phyloP scores from a whole-genome alignment of 2,329 filamentous ascomycete species.

The Monosporascus sp. region DNA sequence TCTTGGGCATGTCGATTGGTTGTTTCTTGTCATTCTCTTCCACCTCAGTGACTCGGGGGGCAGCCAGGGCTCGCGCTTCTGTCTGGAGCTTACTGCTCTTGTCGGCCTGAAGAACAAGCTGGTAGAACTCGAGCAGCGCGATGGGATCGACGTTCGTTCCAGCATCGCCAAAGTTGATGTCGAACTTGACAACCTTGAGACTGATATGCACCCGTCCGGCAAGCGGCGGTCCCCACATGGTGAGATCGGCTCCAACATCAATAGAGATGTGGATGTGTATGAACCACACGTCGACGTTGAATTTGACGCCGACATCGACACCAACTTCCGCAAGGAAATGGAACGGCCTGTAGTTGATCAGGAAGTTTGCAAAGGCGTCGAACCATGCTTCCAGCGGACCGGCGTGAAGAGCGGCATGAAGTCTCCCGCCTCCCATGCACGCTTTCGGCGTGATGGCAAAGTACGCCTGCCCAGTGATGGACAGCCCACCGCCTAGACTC shows the following conservation, averaged over 20 bases:
- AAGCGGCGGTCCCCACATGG: conserved; percentile 24
- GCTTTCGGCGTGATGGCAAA: conserved; percentile 40
- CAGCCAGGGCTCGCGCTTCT: too few relatives aligned
- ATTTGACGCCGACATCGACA: conserved; percentile 22
- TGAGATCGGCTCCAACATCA: conserved; percentile 22
- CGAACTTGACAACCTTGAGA: conserved; percentile 24
- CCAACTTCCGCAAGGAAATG: conserved; percentile 25
- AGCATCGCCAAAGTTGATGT: conserved; percentile 17
- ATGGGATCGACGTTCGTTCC: too few relatives aligned
- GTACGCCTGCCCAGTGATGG: conserved; percentile 35
- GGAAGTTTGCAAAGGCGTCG: conserved; percentile 34
- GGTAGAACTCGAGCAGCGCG: too few relatives aligned
- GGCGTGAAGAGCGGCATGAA: conserved; percentile 19
- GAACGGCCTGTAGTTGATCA: conserved; percentile 36
- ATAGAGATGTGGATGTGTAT: conserved; percentile 19
- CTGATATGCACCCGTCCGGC: conserved; percentile 25
- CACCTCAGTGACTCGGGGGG: too few relatives aligned
- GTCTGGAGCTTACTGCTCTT: too few relatives aligned
- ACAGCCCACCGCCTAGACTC: conserved; percentile 23
- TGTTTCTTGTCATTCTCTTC: too few relatives aligned
- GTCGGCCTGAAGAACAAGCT: too few relatives aligned
- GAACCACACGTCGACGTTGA: conserved; percentile 22
- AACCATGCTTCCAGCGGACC: conserved; percentile 33
- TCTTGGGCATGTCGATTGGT: too few relatives aligned
- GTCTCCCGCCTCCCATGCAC: conserved; percentile 35